A percentile compares a stretch with the other conserved stretches of the same genome.
Conservation (phyloP, 306 rosid species). For the Quillaja saponaria region DNA sequence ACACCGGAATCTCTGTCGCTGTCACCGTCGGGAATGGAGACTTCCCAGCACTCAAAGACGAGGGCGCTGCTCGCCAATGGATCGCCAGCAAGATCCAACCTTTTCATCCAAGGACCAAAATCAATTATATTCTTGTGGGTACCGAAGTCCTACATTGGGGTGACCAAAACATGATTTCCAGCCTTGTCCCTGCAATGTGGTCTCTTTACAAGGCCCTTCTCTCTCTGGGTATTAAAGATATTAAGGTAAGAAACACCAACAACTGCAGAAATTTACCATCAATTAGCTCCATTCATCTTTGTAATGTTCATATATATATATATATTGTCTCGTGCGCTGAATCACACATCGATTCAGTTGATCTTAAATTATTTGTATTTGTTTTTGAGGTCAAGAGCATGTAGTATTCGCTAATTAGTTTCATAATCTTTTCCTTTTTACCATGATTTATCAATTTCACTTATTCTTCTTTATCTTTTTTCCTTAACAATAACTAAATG, state of each 20-base stretch:
- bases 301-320: too few relatives aligned
- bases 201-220: slow-evolving; percentile 59
- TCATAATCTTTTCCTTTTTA: background rate
- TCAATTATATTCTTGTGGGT: slow-evolving; percentile 70
- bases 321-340: too few relatives aligned
- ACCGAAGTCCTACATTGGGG: slow-evolving; percentile 77
- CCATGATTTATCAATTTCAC: too few relatives aligned
- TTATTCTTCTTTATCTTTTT: too few relatives aligned
- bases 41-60: slow-evolving; percentile 33
- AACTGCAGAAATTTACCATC: too few relatives aligned
- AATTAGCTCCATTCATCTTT: too few relatives aligned
- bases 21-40: slow-evolving; percentile 80
- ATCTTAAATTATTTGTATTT: too few relatives aligned
- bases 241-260: slow-evolving; percentile 47
- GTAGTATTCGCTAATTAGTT: too few relatives aligned
- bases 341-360: too few relatives aligned
- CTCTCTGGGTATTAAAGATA: slow-evolving; percentile 55
- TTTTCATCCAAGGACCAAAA: slow-evolving; percentile 56
- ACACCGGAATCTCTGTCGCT: slow-evolving; percentile 62
- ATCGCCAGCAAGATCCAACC: slow-evolving; percentile 51
- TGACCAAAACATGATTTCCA: slow-evolving; percentile 36
- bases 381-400: too few relatives aligned
- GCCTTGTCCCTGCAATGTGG: slow-evolving; percentile 79
- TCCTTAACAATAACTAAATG: too few relatives aligned
- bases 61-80: slow-evolving; percentile 55